Evolutionary conservation across 2,329 filamentous ascomycete species (phyloP), one percentile per base, ranked within the genome.

Genomic region (Botryosphaeria agaves): DNA sequence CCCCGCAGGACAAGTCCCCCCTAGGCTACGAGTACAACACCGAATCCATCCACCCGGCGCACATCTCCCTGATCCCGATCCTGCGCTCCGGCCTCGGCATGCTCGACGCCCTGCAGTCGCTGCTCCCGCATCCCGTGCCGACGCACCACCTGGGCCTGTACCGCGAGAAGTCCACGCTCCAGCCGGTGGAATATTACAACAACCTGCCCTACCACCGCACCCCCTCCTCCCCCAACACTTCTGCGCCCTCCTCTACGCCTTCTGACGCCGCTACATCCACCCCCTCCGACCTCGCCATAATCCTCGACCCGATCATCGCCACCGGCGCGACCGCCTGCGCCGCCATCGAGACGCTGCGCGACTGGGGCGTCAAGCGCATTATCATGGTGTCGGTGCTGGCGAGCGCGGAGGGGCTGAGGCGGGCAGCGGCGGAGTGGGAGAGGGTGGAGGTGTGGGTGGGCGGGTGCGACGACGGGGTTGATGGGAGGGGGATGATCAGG

Each of bases 111-210:
- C 61, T 93, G 26, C 76, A 87, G 59, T 75, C 74, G 17, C 66
- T 95, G 44, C 81, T 95, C 35, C 85, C 87, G 12, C 50, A 56
- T 21, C 69, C 82, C 9, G 79, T 87, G 18, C 76, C 84, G 5
- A 71, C 94, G 39, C 84, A 95, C 60, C 87, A 95, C 52, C 76
- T 95, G 5, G 87, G 89, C 41, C 76, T 95, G 47, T 95, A 87
- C 65, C 82, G 85, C 48, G 85, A 94, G 52, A 82, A 79, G 36
- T 72, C 72, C 33, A 87, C 81, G 26, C 74, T 94, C 33, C 73
- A 83, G 45, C 83, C 85, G 3, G 85, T 94, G 34, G 85, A 93
- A 57, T 93, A 94, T 68, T 94, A 94, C 69, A 94, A 94, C 64
- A 93, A 93, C 56, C 74, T 94, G 14, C 84, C 84, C 20, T 76